Evolutionary conservation across 2,329 filamentous ascomycete genomes (phyloP), one percentile per base, ranked within the genome.

Genomic region (Lizonia empirigonia): DNA sequence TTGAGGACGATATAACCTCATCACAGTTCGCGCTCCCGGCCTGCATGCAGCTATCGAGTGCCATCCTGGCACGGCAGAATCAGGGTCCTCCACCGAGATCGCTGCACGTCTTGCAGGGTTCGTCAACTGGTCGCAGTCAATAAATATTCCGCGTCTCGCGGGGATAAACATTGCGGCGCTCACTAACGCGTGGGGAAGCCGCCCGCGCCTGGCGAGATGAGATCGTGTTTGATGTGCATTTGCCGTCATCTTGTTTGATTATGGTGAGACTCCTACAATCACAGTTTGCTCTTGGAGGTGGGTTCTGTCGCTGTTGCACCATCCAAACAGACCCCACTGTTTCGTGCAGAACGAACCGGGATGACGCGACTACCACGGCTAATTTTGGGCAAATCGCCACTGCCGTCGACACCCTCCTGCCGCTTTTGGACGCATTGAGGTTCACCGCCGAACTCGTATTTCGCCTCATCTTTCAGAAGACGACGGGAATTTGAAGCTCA

Each of bases 181-280:
- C 44, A 56, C 58, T 58, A 64, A 63, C 48, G 36, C 59, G 56
- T 64, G 63, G 63, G 61, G 63, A 61, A 62, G 48, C 45, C 47
- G 39, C 48, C 49, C 41, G 36, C 50, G 38, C 42, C 38, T 33
- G 49, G 48, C 44, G 59, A 65, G 59, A 65, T 63, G 62, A 64
- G 47, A 44, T 39, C 42, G 35, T n/a, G 61, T 65, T 64, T 64
- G 59, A 63, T 57, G 45, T 56, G 45, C 53, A 50, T 53, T 55
- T 33, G 44, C 49, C 37, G 44, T 64, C 59, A 65, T 61, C 50
- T 63, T 48, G 50, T 55, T 53, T 46, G 50, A 57, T 44, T 42
- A 20, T 44, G 35, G 38, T 52, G 20, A 32, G 33, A 39, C 38
- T 39, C 42, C 55, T 42, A 49, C 38, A 51, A 55, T 50, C 44